These are phyloP conservation scores for Globisporangium splendens DNA, from an alignment of 352 stramenopile species.

Conservation along the genomic window DNA sequence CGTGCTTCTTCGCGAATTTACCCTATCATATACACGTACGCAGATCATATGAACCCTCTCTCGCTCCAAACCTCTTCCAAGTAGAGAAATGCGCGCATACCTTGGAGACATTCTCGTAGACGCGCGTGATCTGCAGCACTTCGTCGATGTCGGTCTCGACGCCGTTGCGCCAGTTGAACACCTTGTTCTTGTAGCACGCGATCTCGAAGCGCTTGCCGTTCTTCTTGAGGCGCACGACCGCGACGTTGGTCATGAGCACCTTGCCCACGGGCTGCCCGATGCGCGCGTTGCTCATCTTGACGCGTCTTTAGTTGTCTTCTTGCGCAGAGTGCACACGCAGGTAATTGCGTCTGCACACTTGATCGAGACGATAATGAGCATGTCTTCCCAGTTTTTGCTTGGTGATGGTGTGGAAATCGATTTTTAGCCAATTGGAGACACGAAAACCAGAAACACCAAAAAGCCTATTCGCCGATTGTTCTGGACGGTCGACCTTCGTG, in stretches of 20 bases:
- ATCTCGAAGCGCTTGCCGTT: conserved; percentile 98
- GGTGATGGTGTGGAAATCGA: background rate
- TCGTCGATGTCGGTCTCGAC: conserved; percentile 98
- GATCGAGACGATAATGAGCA: background rate
- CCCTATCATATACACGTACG: conserved; percentile 43
- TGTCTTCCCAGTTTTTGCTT: background rate
- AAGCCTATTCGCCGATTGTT: background rate
- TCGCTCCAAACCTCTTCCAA: background rate
- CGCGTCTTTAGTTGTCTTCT: background rate
- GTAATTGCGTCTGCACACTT: background rate
- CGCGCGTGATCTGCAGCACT: conserved; percentile 95
- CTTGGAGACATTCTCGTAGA: conserved; percentile 98
- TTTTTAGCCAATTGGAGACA: background rate
- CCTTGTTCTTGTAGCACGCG: conserved; percentile 99
- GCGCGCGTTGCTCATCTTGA: conserved; percentile 46
- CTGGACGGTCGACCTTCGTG: background rate
- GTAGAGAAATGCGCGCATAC: conserved; percentile 9
- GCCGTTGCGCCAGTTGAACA: conserved; percentile 97
- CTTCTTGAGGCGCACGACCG: conserved; percentile 94
- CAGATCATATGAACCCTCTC: background rate
- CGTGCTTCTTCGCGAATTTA: conserved; percentile 93
- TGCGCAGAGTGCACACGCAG: too few species aligned
- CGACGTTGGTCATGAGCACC: conserved; percentile 96
- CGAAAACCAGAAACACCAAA: background rate
- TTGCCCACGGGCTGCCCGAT: conserved; percentile 83